Conservation (phyloP, 768 basidiomycete genomes). For the Dacryopinax spathularia region DNA sequence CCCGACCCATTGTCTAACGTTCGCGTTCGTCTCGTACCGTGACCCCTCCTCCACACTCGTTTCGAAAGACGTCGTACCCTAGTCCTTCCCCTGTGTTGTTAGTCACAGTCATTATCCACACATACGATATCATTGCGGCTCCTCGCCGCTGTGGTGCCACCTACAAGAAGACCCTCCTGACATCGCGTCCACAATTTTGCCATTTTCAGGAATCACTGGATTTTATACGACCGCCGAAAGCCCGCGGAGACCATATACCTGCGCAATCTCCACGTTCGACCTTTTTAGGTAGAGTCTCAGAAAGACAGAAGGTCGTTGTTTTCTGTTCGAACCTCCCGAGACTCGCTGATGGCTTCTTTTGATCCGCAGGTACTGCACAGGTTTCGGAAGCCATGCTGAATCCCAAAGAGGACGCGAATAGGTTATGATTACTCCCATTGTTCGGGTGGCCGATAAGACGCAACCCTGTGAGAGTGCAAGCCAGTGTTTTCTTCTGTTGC, state of each 20-base stretch:
- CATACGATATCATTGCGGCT: background rate
- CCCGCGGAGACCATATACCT: too few species aligned
- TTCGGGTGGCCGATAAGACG: background rate
- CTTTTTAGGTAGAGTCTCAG: too few species aligned
- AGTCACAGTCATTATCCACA: slow-evolving; percentile 1
- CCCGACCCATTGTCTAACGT: background rate
- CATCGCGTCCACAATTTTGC: too few species aligned
- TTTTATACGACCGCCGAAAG: too few species aligned
- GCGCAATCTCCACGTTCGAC: too few species aligned
- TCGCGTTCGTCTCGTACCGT: slow-evolving; percentile 2
- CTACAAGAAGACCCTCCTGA: background rate
- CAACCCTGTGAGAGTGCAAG: too few species aligned
- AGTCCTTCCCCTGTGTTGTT: slow-evolving; percentile 3
- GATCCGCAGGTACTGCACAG: background rate
- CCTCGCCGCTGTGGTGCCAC: background rate
- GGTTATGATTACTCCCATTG: background rate
- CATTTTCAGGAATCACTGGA: too few species aligned
- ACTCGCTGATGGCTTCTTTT: background rate
- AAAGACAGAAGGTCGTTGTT: too few species aligned
- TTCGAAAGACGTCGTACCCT: background rate
- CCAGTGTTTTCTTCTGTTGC: too few species aligned
- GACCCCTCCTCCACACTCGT: slow-evolving; percentile 3
- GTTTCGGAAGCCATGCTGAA: background rate
- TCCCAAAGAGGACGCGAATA: background rate
- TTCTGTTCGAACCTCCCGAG: too few species aligned